Percentiles rank a stretch among this genome's conserved stretches.
phyloP scores from a whole-genome alignment of 768 basidiomycete genomes.

The Sarcomyxa edulis region DNA sequence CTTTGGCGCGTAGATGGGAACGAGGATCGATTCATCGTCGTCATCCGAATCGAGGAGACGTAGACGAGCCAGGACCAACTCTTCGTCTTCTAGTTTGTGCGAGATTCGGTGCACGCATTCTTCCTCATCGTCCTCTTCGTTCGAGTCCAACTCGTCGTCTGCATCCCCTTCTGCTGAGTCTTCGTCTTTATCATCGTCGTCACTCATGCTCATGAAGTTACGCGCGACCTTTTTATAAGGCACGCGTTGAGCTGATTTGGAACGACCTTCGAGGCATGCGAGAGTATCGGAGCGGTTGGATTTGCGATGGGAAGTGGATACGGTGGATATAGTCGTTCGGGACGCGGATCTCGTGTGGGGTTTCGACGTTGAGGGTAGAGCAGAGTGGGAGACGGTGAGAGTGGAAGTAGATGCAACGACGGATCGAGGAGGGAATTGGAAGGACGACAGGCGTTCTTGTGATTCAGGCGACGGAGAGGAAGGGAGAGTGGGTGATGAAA shows the following conservation, averaged over 20 bases:
- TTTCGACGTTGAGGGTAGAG: slow-evolving; percentile 26
- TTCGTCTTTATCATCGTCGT: slow-evolving; percentile 1
- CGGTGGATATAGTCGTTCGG: neutral
- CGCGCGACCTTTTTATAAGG: neutral
- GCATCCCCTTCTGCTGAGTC: too few relatives aligned
- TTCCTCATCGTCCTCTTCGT: too few relatives aligned
- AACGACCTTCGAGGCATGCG: slow-evolving; percentile 4
- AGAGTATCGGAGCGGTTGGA: slow-evolving; percentile 2
- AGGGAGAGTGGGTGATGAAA: slow-evolving; percentile 17
- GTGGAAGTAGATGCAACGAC: too few relatives aligned
- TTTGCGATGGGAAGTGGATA: neutral
- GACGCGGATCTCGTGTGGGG: neutral
- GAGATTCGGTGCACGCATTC: too few relatives aligned
- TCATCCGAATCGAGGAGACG: too few relatives aligned
- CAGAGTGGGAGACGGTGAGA: too few relatives aligned
- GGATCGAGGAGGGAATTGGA: neutral
- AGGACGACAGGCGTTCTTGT: too few relatives aligned
- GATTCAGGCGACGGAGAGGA: neutral
- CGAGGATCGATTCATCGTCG: too few relatives aligned
- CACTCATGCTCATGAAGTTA: slow-evolving; percentile 6
- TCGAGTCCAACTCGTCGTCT: neutral
- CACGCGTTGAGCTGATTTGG: neutral
- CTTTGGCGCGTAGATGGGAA: too few relatives aligned
- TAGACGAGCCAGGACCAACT: too few relatives aligned
- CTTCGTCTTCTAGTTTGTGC: too few relatives aligned